Base-by-base conservation (phyloP, 2,329 filamentous ascomycete species). In the Ophiostoma quercus region DNA sequence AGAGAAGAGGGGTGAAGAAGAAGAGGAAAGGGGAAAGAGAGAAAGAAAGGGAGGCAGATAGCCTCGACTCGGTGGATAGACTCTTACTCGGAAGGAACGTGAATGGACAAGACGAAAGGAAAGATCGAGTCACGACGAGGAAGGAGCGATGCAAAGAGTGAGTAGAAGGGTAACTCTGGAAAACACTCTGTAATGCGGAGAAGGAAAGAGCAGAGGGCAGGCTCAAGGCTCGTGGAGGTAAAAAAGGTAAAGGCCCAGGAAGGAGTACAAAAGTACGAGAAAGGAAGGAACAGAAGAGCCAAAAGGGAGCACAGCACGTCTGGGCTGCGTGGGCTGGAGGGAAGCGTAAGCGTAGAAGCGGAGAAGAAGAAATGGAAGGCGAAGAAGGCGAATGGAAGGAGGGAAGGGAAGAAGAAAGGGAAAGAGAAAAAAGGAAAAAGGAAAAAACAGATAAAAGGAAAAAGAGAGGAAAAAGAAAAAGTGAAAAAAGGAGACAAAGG, bases 341-440 rank as follows among this genome's bases (percentile, higher is more conserved):
- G 16, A 47, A 60, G 29, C 57, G 34, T 41, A 63, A 2, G 43
- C 62, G 54, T 66, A 51, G 68, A 66, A 66, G 66, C 25, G 68
- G 68, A 68, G 68, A 60, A 34, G 68, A 60, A 32, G 39, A 65
- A 63, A 66, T 66, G 65, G 57, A 43, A 70, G 68, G 57, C 57
- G 34, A 29, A 47, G 57, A 43, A 70, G 68, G 57, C 57, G 60
- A 62, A 47, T 66, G 63, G 65, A 66, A 70, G 65, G 39, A 47
- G 63, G 63, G 65, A 66, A 70, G 65, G 39, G 68, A 69, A 68
- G 39, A 66, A 67, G 63, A 68, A 69, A 54, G 39, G 14, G 39
- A 43, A 66, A 34, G 41, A 68, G 19, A 57, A 47, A 41, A 43
- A 66, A 67, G 22, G 32, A 19, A 22, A 25, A 66, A 29, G 43